These are phyloP conservation scores for Perkinsela sp. DNA, from an alignment of 208 protist species.

Conservation along the genomic window DNA sequence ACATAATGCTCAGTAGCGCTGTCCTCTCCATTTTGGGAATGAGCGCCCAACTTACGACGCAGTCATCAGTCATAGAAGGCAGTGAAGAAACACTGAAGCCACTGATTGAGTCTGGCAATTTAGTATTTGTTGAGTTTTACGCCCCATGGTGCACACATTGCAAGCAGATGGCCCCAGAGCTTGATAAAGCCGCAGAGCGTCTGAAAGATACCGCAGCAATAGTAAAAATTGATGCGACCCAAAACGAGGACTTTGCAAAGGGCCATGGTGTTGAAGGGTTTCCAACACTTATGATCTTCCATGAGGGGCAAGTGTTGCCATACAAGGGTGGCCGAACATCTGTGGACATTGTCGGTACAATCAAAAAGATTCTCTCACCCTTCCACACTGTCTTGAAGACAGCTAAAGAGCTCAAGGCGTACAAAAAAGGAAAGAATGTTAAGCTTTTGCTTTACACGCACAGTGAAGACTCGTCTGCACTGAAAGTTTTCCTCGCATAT, in stretches of 20 bases:
- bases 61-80: conserved; percentile 15
- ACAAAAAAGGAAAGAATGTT: conserved; percentile 11
- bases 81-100: conserved; percentile 29
- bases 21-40: too few species aligned
- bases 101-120: conserved; percentile 11
- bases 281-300: conserved; percentile 47
- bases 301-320: conserved; percentile 18
- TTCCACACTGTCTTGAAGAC: conserved; percentile 10
- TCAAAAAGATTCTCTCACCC: conserved; percentile 19
- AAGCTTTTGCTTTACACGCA: conserved; percentile 6
- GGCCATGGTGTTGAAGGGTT: conserved; percentile 35
- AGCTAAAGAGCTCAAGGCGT: conserved; percentile 18
- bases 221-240: conserved; percentile 46
- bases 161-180: conserved; percentile 63
- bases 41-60: too few species aligned
- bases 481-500: not conserved
- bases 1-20: too few species aligned
- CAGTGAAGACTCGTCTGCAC: not conserved
- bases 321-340: conserved; percentile 31
- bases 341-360: conserved; percentile 18
- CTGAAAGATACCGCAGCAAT: conserved; percentile 18
- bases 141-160: conserved; percentile 80
- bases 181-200: conserved; percentile 21
- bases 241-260: conserved; percentile 17
- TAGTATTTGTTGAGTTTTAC: conserved; percentile 71